Evolutionary conservation across 73 alveolate genomes (phyloP).

Genomic region (Durusdinium trenchii): DNA sequence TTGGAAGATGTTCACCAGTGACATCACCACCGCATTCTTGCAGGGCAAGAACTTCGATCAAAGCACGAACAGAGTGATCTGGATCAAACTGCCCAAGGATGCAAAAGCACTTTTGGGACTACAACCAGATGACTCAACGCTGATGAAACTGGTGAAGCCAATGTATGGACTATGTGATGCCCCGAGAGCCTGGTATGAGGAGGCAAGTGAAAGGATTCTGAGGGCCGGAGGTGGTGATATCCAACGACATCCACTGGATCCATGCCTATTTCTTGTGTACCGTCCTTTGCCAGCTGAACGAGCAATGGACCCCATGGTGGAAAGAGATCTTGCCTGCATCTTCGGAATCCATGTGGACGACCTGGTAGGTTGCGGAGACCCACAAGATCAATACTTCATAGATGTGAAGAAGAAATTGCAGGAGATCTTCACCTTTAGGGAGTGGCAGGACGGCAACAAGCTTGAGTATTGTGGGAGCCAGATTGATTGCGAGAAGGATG

Average conservation of each 20-base stretch:
- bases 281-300: not conserved
- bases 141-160: slow-evolving; percentile 14
- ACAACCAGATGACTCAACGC: not conserved
- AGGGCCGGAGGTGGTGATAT: not conserved
- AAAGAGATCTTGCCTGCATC: not conserved
- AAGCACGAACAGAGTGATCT: not conserved
- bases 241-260: not conserved
- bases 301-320: not conserved
- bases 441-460: not conserved
- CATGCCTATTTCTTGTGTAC: slow-evolving; percentile 1
- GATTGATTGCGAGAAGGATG: not conserved
- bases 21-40: not conserved
- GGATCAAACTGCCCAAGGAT: not conserved
- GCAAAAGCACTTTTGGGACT: not conserved
- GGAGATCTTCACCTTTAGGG: slow-evolving; percentile 8
- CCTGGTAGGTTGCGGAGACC: not conserved
- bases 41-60: not conserved
- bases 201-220: not conserved
- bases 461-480: not conserved
- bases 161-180: slow-evolving; percentile 37
- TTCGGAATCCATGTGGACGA: slow-evolving; percentile 27
- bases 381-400: too few species aligned
- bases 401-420: not conserved
- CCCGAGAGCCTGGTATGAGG: slow-evolving; percentile 21
- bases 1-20: too few species aligned